phyloP scores from a whole-genome alignment of 371 early-diverging fungal species.

The Mucor velutinosus region DNA sequence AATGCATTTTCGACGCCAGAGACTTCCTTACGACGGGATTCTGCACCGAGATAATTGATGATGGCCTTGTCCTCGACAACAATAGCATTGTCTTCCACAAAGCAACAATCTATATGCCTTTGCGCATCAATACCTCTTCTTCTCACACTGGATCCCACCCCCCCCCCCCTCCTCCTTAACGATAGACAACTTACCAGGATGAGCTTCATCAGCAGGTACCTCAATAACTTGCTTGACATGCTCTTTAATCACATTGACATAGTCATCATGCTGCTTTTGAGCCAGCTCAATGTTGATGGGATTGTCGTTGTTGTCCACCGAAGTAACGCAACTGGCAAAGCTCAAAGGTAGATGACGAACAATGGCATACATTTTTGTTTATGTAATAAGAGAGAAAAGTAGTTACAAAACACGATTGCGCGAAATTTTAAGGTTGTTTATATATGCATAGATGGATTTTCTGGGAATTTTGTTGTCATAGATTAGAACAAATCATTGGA shows the following conservation, averaged over 20 bases:
- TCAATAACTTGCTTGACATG: conserved; percentile 23
- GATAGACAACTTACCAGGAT: conserved; percentile 19
- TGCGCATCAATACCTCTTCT: no score
- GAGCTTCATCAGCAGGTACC: conserved; percentile 25
- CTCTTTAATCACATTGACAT: conserved; percentile 21
- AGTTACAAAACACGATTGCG: neutral
- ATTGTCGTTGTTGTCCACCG: conserved; percentile 16
- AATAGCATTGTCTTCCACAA: conserved; percentile 43
- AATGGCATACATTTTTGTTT: conserved; percentile 22
- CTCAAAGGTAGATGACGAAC: conserved; percentile 24
- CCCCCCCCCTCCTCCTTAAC: neutral
- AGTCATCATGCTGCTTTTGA: conserved; percentile 27
- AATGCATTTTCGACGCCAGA: conserved; percentile 19
- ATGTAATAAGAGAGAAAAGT: neutral
- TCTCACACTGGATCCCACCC: no score
- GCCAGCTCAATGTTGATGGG: conserved; percentile 30
- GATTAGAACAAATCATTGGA: neutral
- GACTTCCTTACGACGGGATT: conserved; percentile 32
- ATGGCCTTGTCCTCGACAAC: conserved; percentile 26
- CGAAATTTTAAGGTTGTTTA: neutral
- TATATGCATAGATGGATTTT: neutral
- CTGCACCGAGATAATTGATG: conserved; percentile 30
- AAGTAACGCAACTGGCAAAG: conserved; percentile 26
- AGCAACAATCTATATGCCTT: conserved; percentile 26
- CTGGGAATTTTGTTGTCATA: neutral